These are phyloP conservation scores for Penicillium arizonense DNA, from an alignment of 495 filamentous ascomycete species.

Conservation along the genomic window DNA sequence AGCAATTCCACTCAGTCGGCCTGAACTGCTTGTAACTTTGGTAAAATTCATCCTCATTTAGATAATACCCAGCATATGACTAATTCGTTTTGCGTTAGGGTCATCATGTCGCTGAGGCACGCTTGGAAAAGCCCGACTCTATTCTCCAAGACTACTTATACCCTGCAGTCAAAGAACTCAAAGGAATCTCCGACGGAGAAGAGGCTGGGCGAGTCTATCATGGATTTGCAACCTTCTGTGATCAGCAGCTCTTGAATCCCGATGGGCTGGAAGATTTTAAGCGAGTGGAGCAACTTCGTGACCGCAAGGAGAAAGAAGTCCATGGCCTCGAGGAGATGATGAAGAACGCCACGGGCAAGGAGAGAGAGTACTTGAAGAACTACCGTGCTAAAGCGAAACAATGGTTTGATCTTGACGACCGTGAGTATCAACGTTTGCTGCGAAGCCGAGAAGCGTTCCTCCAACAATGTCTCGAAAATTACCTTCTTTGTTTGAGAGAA, in stretches of 20 bases:
- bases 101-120: slow-evolving; percentile 84
- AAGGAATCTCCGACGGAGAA: slow-evolving; percentile 62
- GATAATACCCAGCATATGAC: background rate
- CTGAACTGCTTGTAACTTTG: slow-evolving; percentile 81
- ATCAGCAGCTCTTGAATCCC: slow-evolving; percentile 83
- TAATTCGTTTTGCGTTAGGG: slow-evolving; percentile 45
- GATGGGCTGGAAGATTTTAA: slow-evolving; percentile 82
- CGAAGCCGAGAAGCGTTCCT: slow-evolving; percentile 77
- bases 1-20: slow-evolving; percentile 67
- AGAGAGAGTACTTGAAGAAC: slow-evolving; percentile 44
- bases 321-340: slow-evolving; percentile 61
- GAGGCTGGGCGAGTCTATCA: slow-evolving; percentile 88
- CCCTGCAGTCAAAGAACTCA: slow-evolving; percentile 77
- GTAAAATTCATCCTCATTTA: slow-evolving; percentile 41
- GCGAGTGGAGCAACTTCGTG: slow-evolving; percentile 73
- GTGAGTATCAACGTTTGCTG: slow-evolving; percentile 76
- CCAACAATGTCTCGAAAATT: slow-evolving; percentile 87
- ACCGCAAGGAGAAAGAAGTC: slow-evolving; percentile 79
- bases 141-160: slow-evolving; percentile 83
- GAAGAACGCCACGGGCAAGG: slow-evolving; percentile 47
- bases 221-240: slow-evolving; percentile 92
- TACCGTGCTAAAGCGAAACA: slow-evolving; percentile 65
- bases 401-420: slow-evolving; percentile 87
- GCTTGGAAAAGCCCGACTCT: slow-evolving; percentile 86
- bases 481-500: slow-evolving; percentile 78